Percentiles rank a stretch among this genome's conserved stretches.
Evolutionary conservation across 306 rosid species (phyloP).

Genomic region (Styphnolobium japonicum): DNA sequence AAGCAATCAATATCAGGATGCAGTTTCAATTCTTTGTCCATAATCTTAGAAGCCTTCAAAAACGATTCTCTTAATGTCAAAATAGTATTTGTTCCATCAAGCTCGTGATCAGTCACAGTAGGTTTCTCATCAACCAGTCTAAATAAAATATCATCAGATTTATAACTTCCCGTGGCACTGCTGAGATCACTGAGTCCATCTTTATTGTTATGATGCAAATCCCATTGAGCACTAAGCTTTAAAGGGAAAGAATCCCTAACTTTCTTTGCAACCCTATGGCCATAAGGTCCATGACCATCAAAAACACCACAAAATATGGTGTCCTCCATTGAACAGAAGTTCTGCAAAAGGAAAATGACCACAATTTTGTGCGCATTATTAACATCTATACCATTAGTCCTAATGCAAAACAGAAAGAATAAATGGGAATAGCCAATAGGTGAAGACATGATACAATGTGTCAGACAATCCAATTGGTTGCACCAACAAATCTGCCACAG

Average conservation of each 20-base stretch:
- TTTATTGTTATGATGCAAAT: slow-evolving; percentile 35
- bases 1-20: slow-evolving; percentile 80
- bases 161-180: slow-evolving; percentile 32
- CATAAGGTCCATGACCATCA: slow-evolving; percentile 96
- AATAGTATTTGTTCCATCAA: slow-evolving; percentile 28
- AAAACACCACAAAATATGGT: slow-evolving; percentile 88
- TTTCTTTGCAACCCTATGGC: slow-evolving; percentile 83
- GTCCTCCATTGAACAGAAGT: slow-evolving; percentile 64
- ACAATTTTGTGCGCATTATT: background rate
- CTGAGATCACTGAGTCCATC: slow-evolving; percentile 33
- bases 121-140: slow-evolving; percentile 33
- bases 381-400: background rate
- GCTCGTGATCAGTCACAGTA: slow-evolving; percentile 21
- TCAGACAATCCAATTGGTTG: background rate
- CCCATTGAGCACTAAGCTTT: slow-evolving; percentile 74
- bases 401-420: background rate
- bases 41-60: slow-evolving; percentile 70
- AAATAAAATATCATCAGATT: slow-evolving; percentile 32
- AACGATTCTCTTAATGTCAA: slow-evolving; percentile 57
- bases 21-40: slow-evolving; percentile 89
- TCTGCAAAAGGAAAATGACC: slow-evolving; percentile 39
- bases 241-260: slow-evolving; percentile 87
- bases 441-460: background rate
- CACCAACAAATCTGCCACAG: background rate
- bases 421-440: background rate